Evolutionary conservation across 768 basidiomycete genomes (phyloP).

Genomic region (Termitomyces bulborhizus): DNA sequence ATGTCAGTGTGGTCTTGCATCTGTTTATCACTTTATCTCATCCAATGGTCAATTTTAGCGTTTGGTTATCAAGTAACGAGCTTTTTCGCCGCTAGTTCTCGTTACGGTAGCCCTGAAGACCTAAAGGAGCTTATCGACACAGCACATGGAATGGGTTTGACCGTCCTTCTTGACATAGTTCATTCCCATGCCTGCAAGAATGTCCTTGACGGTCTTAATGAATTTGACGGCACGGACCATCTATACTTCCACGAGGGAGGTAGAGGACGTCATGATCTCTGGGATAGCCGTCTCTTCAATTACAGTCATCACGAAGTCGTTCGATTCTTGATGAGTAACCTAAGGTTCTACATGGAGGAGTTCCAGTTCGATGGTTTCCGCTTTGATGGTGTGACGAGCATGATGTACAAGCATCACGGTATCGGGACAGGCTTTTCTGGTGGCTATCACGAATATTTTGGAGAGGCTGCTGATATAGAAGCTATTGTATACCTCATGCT

Average conservation of each 20-base stretch:
- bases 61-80: slow-evolving; percentile 98
- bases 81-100: slow-evolving; percentile 95
- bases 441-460: slow-evolving; percentile 98
- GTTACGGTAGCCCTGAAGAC: slow-evolving; percentile 95
- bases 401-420: slow-evolving; percentile 99
- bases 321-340: slow-evolving; percentile 90
- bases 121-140: slow-evolving; percentile 93
- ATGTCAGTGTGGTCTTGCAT: slow-evolving; percentile 46
- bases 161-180: slow-evolving; percentile 92
- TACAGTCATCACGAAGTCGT: slow-evolving; percentile 93
- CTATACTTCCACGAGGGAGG: slow-evolving; percentile 93
- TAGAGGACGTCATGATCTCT: slow-evolving; percentile 90
- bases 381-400: slow-evolving; percentile 98
- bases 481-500: slow-evolving; percentile 96
- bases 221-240: slow-evolving; percentile 97
- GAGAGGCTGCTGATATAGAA: slow-evolving; percentile 75
- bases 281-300: slow-evolving; percentile 98
- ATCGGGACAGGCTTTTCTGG: slow-evolving; percentile 98
- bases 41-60: slow-evolving; percentile 37
- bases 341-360: slow-evolving; percentile 93
- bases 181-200: slow-evolving; percentile 99
- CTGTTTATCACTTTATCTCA: background rate
- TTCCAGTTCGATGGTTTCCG: slow-evolving; percentile 97
- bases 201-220: slow-evolving; percentile 89
- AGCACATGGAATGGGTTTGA: slow-evolving; percentile 89